Percentiles rank a stretch among this genome's conserved stretches.
Evolutionary conservation across 2,329 filamentous ascomycete genomes (phyloP).

Genomic region (Beauveria sp.): DNA sequence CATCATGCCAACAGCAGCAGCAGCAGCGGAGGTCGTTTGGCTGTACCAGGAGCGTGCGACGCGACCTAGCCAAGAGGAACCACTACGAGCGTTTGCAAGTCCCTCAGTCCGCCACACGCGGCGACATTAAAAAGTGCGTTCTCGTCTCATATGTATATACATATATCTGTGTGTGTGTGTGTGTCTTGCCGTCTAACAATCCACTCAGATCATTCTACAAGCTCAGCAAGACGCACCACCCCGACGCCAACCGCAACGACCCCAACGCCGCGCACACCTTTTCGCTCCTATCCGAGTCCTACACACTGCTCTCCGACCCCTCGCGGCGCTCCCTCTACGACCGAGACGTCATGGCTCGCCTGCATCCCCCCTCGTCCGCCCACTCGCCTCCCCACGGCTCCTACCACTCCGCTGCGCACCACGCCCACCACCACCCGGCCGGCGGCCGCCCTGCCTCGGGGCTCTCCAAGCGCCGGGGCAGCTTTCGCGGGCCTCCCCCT

Average conservation of each 20-base stretch:
- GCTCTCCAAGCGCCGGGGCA: slow-evolving; percentile 64
- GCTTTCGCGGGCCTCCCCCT: slow-evolving; percentile 80
- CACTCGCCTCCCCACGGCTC: slow-evolving; percentile 30
- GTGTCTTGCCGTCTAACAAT: not conserved
- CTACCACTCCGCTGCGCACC: slow-evolving; percentile 41
- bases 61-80: slow-evolving; percentile 37
- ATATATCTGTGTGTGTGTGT: not conserved
- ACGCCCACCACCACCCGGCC: slow-evolving; percentile 53
- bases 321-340: slow-evolving; percentile 77
- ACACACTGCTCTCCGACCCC: slow-evolving; percentile 64
- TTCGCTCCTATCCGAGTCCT: slow-evolving; percentile 77
- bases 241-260: slow-evolving; percentile 78
- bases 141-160: not conserved
- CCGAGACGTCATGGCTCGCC: slow-evolving; percentile 52
- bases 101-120: slow-evolving; percentile 57
- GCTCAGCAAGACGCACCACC: slow-evolving; percentile 87
- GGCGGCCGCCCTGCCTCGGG: slow-evolving; percentile 75
- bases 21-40: slow-evolving; percentile 20
- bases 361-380: slow-evolving; percentile 21
- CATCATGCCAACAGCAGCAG: not conserved
- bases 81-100: slow-evolving; percentile 81
- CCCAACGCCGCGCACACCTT: slow-evolving; percentile 67
- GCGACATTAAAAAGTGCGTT: slow-evolving; percentile 75
- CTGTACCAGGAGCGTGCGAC: slow-evolving; percentile 11
- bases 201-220: slow-evolving; percentile 65